Evolutionary conservation across 2,329 filamentous ascomycete genomes (phyloP), one percentile per base, ranked within the genome.

Genomic region (Penicillium sp.): DNA sequence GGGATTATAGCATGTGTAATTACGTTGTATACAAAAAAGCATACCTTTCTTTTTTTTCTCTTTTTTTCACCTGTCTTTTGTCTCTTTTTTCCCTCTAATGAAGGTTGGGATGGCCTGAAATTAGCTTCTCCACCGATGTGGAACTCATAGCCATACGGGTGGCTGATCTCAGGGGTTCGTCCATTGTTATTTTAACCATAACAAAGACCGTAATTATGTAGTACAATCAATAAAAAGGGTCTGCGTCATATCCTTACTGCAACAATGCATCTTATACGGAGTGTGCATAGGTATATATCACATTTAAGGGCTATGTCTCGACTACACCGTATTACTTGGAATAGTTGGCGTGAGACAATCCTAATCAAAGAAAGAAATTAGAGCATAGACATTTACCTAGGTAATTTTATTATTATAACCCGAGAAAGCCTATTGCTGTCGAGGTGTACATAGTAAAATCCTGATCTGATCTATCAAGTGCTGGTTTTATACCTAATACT

Each of bases 151-250:
- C 25, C 23, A 17, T 17, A 43, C 49, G 60, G 53, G 50, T 57
- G 29, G 46, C 12, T 35, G 35, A 58, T 61, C 60, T 67, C 65
- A 67, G 65, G 65, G 65, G 65, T 67, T 66, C 59, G 54, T 60
- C 56, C 23, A 19, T 37, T 35, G 25, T 53, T 52, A 23, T 21
- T 50, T 50, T 43, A 31, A 38, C 35, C 19, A 47, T 23, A 19
- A 19, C 42, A 19, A 29, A 45, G 23, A 27, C 8, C 19, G 7
- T 10, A 7, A 23, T 2, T 19, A 21, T 48, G 17, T 31, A 19
- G 41, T 31, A 9, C 12, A 31, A 31, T 15, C 38, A 41, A 41
- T 19, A 21, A 46, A 21, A 48, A 10, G 19, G 9, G 10, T 19
- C 21, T 5, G 8, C 1, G 7, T 51, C 37, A 17, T 51, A 21